Conservation (phyloP, 2,329 filamentous ascomycete species). For the Botrytis fabae region DNA sequence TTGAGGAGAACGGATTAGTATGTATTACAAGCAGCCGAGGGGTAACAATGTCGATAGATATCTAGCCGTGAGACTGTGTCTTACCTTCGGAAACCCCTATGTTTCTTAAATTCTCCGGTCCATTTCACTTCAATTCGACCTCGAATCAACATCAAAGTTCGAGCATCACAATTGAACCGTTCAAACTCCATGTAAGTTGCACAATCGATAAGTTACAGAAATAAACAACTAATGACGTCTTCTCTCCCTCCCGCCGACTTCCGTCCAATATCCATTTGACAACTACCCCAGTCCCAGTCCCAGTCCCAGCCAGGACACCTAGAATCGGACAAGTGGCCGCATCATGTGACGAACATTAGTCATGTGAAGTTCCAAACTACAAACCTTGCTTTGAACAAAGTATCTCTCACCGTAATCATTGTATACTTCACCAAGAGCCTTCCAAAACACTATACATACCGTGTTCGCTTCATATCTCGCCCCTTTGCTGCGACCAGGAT, state of each 20-base stretch:
- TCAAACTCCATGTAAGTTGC: not conserved
- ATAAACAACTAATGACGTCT: constrained; percentile 4
- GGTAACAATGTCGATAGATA: not conserved
- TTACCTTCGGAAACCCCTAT: not conserved
- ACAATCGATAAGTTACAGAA: not conserved
- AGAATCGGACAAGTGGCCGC: not conserved
- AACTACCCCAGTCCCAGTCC: not conserved
- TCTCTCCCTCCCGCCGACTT: not conserved
- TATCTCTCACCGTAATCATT: not conserved
- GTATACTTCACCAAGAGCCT: not conserved
- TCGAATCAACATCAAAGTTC: not conserved
- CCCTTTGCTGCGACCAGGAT: not conserved
- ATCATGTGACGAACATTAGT: not conserved
- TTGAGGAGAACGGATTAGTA: constrained; percentile 1
- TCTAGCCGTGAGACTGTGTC: not conserved
- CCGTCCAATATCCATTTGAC: not conserved
- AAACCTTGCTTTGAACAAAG: constrained; percentile 12
- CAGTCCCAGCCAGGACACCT: not conserved
- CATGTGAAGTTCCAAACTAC: constrained; percentile 6
- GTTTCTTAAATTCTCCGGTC: not conserved
- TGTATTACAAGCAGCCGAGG: not conserved
- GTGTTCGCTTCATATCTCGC: not conserved
- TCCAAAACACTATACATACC: not conserved
- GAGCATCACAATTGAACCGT: not conserved
- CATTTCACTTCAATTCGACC: not conserved